A percentile compares a stretch with the other conserved stretches of the same genome.
Conservation (phyloP, 1,284 basidiomycete species). For the Rhodotorula sp. region DNA sequence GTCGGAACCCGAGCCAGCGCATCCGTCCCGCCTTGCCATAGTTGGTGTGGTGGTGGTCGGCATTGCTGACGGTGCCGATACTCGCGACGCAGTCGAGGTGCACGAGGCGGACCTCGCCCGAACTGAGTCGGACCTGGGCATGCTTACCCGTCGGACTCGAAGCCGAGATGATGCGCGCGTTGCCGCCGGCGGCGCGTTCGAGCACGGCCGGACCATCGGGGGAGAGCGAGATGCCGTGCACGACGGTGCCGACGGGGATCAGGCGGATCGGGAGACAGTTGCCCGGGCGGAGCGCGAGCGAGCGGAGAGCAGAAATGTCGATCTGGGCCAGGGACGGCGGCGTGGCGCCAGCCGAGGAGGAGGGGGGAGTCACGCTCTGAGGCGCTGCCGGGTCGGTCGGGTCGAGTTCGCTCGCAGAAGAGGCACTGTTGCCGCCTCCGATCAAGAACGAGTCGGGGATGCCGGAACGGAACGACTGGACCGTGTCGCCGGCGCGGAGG, state of each 20-base stretch:
- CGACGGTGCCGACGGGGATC: slow-evolving; percentile 86
- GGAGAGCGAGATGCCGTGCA: slow-evolving; percentile 80
- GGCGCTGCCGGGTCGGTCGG: slow-evolving; percentile 41
- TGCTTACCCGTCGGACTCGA: slow-evolving; percentile 65
- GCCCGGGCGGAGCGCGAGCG: slow-evolving; percentile 81
- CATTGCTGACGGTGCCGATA: slow-evolving; percentile 89
- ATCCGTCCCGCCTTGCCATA: slow-evolving; percentile 89
- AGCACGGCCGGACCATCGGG: slow-evolving; percentile 77
- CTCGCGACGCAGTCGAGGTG: slow-evolving; percentile 81
- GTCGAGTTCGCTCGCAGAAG: slow-evolving; percentile 24
- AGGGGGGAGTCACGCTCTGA: slow-evolving; percentile 32
- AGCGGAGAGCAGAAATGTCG: slow-evolving; percentile 81
- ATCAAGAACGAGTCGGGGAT: slow-evolving; percentile 62
- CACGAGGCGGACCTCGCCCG: slow-evolving; percentile 87
- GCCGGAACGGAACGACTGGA: slow-evolving; percentile 82
- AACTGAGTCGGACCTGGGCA: slow-evolving; percentile 81
- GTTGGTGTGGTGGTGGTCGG: slow-evolving; percentile 78
- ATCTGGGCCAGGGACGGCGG: slow-evolving; percentile 54
- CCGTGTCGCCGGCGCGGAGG: slow-evolving; percentile 79
- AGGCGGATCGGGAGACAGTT: slow-evolving; percentile 90
- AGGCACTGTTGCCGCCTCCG: slow-evolving; percentile 9
- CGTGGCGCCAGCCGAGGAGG: slow-evolving; percentile 3
- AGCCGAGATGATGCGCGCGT: slow-evolving; percentile 68
- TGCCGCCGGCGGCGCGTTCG: slow-evolving; percentile 85
- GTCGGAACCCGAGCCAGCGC: slow-evolving; percentile 61